A percentile compares a stretch with the other conserved stretches of the same genome.
Conservation (phyloP, 768 basidiomycete species). For the Tricholoma hemisulphureum region DNA sequence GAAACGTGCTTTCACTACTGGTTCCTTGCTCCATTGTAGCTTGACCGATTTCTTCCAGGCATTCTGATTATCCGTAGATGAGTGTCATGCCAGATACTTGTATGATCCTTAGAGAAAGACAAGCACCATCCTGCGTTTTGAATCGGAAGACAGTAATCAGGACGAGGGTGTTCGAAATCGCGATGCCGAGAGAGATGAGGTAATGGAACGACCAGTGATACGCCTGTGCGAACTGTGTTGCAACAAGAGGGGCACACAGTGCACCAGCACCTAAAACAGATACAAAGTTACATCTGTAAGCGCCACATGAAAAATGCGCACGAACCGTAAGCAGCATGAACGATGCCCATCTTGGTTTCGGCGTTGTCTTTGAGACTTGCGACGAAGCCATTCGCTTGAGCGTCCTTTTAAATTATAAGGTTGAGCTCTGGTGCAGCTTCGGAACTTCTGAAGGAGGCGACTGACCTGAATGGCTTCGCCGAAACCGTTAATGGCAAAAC, state of each 20-base stretch:
- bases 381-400: constrained; percentile 71
- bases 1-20: constrained; percentile 37
- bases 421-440: not conserved
- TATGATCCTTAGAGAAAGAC: not conserved
- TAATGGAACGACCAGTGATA: constrained; percentile 78
- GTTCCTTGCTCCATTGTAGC: constrained; percentile 30
- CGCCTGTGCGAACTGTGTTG: constrained; percentile 76
- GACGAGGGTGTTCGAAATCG: constrained; percentile 51
- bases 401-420: constrained; percentile 44
- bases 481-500: constrained; percentile 28
- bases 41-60: constrained; percentile 48
- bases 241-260: constrained; percentile 65
- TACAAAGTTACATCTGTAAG: not conserved
- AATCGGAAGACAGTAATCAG: constrained; percentile 63
- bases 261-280: constrained; percentile 56
- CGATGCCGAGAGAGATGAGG: constrained; percentile 66
- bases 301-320: not conserved
- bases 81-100: not conserved
- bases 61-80: constrained; percentile 34
- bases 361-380: constrained; percentile 55
- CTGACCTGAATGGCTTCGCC: constrained; percentile 35
- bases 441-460: not conserved
- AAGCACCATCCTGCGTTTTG: constrained; percentile 65
- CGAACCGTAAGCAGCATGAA: constrained; percentile 64
- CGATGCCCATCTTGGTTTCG: constrained; percentile 64